These are phyloP conservation scores for Plasmodium gonderi DNA, from an alignment of 169 alveolate species.

Conservation along the genomic window DNA sequence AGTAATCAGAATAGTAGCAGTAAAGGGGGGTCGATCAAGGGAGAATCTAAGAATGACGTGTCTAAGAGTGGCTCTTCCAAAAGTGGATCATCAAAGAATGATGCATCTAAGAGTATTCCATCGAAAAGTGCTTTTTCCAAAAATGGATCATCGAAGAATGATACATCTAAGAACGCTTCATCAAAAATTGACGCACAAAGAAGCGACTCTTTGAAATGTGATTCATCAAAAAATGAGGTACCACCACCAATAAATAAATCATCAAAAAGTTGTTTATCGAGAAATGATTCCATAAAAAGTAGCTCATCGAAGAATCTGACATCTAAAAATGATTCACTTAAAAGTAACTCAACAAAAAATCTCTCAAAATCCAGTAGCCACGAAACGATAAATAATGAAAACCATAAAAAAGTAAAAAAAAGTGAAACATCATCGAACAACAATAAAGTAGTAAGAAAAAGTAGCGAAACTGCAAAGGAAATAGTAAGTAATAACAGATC, in stretches of 20 bases:
- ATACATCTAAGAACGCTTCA: not conserved
- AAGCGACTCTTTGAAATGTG: not conserved
- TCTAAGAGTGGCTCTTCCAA: not conserved
- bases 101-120: not conserved
- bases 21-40: not conserved
- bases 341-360: not conserved
- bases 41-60: not conserved
- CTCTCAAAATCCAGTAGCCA: not conserved
- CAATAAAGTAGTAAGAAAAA: not conserved
- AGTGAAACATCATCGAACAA: not conserved
- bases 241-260: not conserved
- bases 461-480: not conserved
- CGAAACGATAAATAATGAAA: not conserved
- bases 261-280: not conserved
- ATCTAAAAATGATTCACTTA: not conserved
- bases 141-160: not conserved
- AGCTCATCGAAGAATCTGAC: not conserved
- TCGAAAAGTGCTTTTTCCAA: not conserved
- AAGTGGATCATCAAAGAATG: not conserved
- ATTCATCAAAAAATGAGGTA: not conserved
- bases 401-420: not conserved
- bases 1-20: not conserved
- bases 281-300: not conserved
- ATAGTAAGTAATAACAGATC: not conserved
- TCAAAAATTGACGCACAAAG: not conserved